These are phyloP conservation scores for Gymnopilus dilepis DNA, from an alignment of 768 basidiomycete genomes.

Conservation along the genomic window DNA sequence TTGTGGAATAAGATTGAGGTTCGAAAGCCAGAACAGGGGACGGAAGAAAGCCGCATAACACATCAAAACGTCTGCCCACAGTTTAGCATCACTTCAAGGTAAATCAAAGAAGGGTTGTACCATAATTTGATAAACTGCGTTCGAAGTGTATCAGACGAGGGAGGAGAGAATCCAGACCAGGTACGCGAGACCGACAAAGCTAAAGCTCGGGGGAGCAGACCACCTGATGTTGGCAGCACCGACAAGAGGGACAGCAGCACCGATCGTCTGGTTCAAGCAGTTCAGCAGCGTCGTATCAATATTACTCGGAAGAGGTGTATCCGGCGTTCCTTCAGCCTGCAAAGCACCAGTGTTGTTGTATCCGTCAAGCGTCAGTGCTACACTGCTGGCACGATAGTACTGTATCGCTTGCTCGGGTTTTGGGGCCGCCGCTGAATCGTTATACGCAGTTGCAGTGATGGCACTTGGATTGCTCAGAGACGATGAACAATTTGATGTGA, in stretches of 20 bases:
- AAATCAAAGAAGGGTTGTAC: not conserved
- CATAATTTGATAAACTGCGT: not conserved
- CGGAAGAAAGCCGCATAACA: not conserved
- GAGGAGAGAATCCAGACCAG: constrained; percentile 29
- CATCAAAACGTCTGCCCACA: not conserved
- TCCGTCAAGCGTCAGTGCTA: constrained; percentile 64
- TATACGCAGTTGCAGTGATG: constrained; percentile 33
- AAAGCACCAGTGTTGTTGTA: constrained; percentile 66
- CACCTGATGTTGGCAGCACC: constrained; percentile 35
- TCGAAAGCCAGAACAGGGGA: not conserved
- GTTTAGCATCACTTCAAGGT: not conserved
- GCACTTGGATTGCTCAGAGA: constrained; percentile 26
- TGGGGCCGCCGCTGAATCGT: constrained; percentile 38
- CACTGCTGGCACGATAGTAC: constrained; percentile 71
- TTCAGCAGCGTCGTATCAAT: constrained; percentile 54
- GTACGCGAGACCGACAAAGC: constrained; percentile 27
- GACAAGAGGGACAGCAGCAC: constrained; percentile 59
- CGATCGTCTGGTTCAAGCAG: constrained; percentile 71
- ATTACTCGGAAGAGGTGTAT: constrained; percentile 55
- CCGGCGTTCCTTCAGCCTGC: constrained; percentile 43
- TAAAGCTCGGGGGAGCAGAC: constrained; percentile 23
- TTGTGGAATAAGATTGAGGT: too few species aligned
- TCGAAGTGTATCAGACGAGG: constrained; percentile 6
- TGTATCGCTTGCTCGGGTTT: constrained; percentile 62
- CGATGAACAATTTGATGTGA: constrained; percentile 46